Conservation (phyloP, 306 rosid species). For the Phaseolus lunatus region DNA sequence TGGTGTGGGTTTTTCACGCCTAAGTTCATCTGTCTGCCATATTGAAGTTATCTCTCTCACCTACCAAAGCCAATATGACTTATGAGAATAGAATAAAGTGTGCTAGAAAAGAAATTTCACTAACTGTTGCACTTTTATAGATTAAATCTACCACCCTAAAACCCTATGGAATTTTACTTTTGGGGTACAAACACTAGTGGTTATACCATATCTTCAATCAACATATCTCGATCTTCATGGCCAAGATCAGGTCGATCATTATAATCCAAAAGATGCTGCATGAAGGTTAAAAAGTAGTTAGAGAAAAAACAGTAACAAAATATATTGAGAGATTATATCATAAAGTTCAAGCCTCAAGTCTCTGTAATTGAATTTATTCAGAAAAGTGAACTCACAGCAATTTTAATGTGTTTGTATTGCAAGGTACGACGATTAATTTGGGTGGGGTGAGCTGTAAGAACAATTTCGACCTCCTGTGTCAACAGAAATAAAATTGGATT, state of each 20-base stretch:
- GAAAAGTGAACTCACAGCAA: constrained; percentile 66
- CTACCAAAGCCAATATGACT: constrained; percentile 54
- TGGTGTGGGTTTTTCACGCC: constrained; percentile 89
- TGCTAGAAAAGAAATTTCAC: constrained; percentile 6
- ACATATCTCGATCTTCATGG: constrained; percentile 80
- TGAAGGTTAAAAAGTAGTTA: constrained; percentile 35
- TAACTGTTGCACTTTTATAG: constrained; percentile 25
- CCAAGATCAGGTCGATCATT: constrained; percentile 85
- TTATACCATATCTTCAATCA: constrained; percentile 92
- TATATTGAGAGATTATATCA: constrained; percentile 27
- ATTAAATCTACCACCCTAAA: constrained; percentile 26
- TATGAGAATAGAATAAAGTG: constrained; percentile 36
- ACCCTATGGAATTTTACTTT: neutral
- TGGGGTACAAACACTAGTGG: neutral
- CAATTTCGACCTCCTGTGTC: constrained; percentile 88
- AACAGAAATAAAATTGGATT: constrained; percentile 29
- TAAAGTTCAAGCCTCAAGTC: constrained; percentile 26
- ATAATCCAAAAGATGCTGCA: constrained; percentile 85
- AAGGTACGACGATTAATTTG: constrained; percentile 97
- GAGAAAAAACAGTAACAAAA: constrained; percentile 32
- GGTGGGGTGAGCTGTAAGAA: constrained; percentile 98
- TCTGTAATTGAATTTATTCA: neutral
- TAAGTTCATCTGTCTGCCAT: constrained; percentile 98
- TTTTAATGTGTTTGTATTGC: constrained; percentile 85
- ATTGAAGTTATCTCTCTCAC: constrained; percentile 94